Percentiles rank a stretch among this genome's conserved stretches.
phyloP scores from a whole-genome alignment of 2,329 filamentous ascomycete species.

The Fusarium citri region DNA sequence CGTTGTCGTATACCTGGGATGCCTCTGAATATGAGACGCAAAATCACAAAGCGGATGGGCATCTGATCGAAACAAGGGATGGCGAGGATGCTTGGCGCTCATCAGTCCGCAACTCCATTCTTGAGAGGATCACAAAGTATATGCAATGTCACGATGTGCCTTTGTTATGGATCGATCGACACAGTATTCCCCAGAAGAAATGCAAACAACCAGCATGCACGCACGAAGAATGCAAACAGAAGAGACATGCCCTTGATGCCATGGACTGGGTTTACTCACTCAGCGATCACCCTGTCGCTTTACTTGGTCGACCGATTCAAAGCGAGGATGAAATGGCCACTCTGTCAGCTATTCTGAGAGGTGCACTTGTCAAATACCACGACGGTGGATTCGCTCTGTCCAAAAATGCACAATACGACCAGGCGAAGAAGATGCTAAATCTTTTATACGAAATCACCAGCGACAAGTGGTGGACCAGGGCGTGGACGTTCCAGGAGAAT shows the following conservation, averaged over 20 bases:
- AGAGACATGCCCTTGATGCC: conserved; percentile 44
- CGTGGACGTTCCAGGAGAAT: conserved; percentile 53
- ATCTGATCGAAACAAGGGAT: conserved; percentile 23
- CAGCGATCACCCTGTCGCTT: conserved; percentile 47
- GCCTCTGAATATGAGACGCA: conserved; percentile 23
- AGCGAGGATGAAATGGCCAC: conserved; percentile 18
- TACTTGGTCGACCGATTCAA: conserved; percentile 41
- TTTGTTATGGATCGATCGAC: conserved; percentile 48
- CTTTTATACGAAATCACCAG: conserved; percentile 43
- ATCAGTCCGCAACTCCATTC: conserved; percentile 42
- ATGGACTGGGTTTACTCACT: conserved; percentile 51
- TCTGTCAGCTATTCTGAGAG: conserved; percentile 33
- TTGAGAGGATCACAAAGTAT: conserved; percentile 41
- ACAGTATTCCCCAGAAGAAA: conserved; percentile 44
- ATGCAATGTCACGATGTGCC: conserved; percentile 38
- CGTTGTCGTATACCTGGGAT: conserved; percentile 35
- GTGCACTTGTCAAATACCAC: conserved; percentile 24
- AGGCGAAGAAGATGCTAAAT: conserved; percentile 33
- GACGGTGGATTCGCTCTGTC: conserved; percentile 22
- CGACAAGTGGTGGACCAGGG: conserved; percentile 48
- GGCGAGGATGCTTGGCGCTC: conserved; percentile 15
- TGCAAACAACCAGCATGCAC: conserved; percentile 30
- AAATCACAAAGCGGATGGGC: not conserved
- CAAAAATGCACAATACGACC: not conserved
- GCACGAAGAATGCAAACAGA: conserved; percentile 40